Conservation (phyloP, 2,329 filamentous ascomycete species). For the Neofusicoccum kwambonambiense region DNA sequence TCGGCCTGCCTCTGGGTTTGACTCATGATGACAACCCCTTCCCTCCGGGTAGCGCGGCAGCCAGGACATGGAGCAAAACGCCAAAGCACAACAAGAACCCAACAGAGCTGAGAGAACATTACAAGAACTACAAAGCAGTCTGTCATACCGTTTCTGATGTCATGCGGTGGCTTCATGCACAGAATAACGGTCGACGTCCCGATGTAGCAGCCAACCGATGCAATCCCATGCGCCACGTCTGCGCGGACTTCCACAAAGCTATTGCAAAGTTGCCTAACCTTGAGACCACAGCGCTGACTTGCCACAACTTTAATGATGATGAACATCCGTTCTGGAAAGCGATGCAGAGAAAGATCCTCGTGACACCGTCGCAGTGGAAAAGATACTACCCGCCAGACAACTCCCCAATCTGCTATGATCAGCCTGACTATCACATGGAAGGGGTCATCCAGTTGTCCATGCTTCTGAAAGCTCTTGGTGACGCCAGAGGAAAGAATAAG, state of each 20-base stretch:
- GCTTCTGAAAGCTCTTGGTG: neutral
- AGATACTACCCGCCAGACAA: neutral
- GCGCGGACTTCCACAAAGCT: neutral
- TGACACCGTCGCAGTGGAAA: neutral
- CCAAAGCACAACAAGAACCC: neutral
- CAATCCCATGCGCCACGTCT: neutral
- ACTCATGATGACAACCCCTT: neutral
- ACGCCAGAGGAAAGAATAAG: neutral
- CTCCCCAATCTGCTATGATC: neutral
- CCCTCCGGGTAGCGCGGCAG: neutral
- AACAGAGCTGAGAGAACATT: neutral
- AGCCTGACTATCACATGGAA: neutral
- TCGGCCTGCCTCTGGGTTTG: neutral
- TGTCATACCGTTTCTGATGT: neutral
- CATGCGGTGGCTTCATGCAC: neutral
- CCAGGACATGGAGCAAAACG: neutral
- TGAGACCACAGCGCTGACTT: neutral
- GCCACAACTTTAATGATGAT: neutral
- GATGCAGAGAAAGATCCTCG: neutral
- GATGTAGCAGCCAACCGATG: neutral
- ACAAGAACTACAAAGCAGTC: neutral
- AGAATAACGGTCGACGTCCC: neutral
- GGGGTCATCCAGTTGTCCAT: neutral
- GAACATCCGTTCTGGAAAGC: neutral
- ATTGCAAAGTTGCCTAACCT: neutral